Evolutionary conservation across 2,329 filamentous ascomycete species (phyloP).

Genomic region (Colletotrichum lini): DNA sequence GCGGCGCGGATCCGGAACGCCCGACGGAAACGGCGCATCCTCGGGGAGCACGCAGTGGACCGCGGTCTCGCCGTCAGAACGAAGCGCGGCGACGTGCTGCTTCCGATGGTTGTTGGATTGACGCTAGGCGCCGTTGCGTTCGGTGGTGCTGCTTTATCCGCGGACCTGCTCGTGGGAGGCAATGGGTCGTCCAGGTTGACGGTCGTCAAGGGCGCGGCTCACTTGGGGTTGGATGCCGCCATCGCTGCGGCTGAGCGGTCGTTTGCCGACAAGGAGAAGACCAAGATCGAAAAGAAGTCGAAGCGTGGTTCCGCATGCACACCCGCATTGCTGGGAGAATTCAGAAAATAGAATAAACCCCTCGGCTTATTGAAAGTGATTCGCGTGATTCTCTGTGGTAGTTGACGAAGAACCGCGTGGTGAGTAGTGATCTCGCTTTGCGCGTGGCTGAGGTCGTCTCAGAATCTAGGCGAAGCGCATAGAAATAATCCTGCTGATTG

Average conservation of each 20-base stretch:
- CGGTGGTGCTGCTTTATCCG: slow-evolving; percentile 5
- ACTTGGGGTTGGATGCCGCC: slow-evolving; percentile 21
- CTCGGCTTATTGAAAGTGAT: not conserved
- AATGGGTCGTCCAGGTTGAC: not conserved
- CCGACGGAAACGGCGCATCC: slow-evolving; percentile 58
- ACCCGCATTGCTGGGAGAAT: slow-evolving; percentile 3
- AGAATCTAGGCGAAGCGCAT: not conserved
- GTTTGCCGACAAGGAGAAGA: slow-evolving; percentile 10
- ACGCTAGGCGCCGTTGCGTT: slow-evolving; percentile 21
- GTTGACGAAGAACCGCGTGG: too few species aligned
- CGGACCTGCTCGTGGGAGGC: not conserved
- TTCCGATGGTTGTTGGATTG: slow-evolving; percentile 13
- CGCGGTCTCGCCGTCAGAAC: slow-evolving; percentile 7
- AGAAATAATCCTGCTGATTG: not conserved
- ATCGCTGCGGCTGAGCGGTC: slow-evolving; percentile 14
- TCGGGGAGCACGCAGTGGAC: slow-evolving; percentile 51
- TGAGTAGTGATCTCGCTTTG: not conserved
- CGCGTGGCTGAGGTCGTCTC: not conserved
- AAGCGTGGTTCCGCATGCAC: not conserved
- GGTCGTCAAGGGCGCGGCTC: slow-evolving; percentile 6
- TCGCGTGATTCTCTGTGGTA: not conserved
- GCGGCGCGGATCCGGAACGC: slow-evolving; percentile 59
- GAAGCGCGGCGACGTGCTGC: slow-evolving; percentile 14
- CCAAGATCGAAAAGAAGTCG: not conserved
- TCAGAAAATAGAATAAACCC: not conserved